Conservation (phyloP, 176 grass and related monocot genomes). For the Chloris gayana region DNA sequence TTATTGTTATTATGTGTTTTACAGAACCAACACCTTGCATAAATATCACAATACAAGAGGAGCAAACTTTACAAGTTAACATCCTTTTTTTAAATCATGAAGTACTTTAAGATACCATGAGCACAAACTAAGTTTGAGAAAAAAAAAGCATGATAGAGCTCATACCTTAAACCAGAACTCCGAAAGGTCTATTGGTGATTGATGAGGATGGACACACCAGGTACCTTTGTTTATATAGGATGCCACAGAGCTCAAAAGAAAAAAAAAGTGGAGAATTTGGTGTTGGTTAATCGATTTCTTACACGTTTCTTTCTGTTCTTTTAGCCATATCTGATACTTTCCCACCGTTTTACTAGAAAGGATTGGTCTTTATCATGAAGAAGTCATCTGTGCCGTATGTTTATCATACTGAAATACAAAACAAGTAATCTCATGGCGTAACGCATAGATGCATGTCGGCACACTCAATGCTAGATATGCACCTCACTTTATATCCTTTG, state of each 20-base stretch:
- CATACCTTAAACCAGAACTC: constrained; percentile 3
- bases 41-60: not conserved
- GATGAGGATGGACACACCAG: not conserved
- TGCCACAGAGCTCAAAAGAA: too few relatives aligned
- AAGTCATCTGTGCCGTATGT: not conserved
- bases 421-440: not conserved
- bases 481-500: not conserved
- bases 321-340: not conserved
- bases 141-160: not conserved
- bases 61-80: not conserved
- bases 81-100: not conserved
- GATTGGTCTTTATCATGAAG: not conserved
- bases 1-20: not conserved
- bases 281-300: not conserved
- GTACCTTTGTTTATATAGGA: constrained; percentile 7
- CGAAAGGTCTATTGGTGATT: not conserved
- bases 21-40: not conserved
- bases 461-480: not conserved
- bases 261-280: not conserved
- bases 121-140: not conserved
- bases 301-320: not conserved
- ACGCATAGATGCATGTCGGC: not conserved
- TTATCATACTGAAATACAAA: not conserved
- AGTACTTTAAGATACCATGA: not conserved
- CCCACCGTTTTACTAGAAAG: not conserved